A percentile compares a stretch with the other conserved stretches of the same genome.
Evolutionary conservation across 1,284 basidiomycete species (phyloP).

Genomic region (Puccinia triticina): DNA sequence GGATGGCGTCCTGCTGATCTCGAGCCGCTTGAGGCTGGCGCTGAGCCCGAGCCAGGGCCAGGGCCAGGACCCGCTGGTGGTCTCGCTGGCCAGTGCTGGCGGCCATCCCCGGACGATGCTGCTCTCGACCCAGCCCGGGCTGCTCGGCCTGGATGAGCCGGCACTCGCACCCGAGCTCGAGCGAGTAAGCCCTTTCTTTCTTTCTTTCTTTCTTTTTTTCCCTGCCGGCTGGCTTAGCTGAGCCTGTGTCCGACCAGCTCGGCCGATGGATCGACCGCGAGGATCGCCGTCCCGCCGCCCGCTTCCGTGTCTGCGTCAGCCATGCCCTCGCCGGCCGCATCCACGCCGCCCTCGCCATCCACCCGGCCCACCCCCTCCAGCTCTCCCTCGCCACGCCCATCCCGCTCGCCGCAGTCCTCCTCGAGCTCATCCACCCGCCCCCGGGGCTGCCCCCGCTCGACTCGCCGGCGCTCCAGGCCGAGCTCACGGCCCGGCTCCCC

Average conservation of each 20-base stretch:
- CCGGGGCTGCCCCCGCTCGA: background rate
- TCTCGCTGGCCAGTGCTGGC: background rate
- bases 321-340: background rate
- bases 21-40: background rate
- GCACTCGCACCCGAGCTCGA: background rate
- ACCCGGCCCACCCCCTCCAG: background rate
- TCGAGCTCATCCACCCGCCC: conserved; percentile 1
- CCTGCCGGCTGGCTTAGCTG: background rate
- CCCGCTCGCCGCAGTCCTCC: conserved; percentile 7
- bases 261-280: conserved; percentile 6
- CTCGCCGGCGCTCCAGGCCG: background rate
- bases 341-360: background rate
- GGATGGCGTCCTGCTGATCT: background rate
- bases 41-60: background rate
- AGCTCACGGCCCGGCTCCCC: conserved; percentile 12
- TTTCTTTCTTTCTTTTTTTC: no score
- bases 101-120: background rate
- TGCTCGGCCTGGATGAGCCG: background rate
- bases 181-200: background rate
- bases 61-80: background rate
- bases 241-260: background rate
- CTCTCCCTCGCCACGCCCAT: background rate
- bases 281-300: background rate
- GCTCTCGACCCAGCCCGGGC: background rate
- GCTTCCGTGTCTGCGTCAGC: background rate